Conservation (phyloP, 176 grass and related monocot species). For the Cocos nucifera region DNA sequence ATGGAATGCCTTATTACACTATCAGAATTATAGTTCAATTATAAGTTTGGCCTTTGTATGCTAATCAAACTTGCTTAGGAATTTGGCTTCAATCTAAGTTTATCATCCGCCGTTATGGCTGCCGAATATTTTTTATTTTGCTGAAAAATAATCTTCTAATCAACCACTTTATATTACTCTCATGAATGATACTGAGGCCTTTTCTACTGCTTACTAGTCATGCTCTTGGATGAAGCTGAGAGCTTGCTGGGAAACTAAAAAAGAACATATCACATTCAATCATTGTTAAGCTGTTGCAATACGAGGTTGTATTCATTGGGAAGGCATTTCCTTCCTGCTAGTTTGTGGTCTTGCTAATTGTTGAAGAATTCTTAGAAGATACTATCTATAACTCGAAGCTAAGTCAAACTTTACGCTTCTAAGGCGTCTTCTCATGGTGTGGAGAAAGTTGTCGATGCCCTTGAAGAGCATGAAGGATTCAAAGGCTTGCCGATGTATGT, state of each 20-base stretch:
- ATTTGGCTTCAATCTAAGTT: no score
- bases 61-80: no score
- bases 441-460: constrained; percentile 57
- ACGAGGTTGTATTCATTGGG: not conserved
- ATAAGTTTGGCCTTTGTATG: no score
- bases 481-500: constrained; percentile 74
- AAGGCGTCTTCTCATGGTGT: constrained; percentile 85
- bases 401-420: constrained; percentile 5
- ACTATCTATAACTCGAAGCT: constrained; percentile 5
- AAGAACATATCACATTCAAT: not conserved
- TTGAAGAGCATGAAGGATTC: constrained; percentile 79
- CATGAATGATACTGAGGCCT: constrained; percentile 76
- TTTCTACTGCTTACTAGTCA: no score
- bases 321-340: not conserved
- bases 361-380: constrained; percentile 2
- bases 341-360: no score
- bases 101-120: not conserved
- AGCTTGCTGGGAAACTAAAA: no score
- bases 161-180: constrained; percentile 49
- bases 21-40: no score
- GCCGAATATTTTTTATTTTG: not conserved
- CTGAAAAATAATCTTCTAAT: constrained; percentile 26
- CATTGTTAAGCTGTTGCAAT: not conserved
- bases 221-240: no score
- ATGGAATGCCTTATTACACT: not conserved